Evolutionary conservation across 495 filamentous ascomycete genomes (phyloP).

Genomic region (Trichoderma virens): DNA sequence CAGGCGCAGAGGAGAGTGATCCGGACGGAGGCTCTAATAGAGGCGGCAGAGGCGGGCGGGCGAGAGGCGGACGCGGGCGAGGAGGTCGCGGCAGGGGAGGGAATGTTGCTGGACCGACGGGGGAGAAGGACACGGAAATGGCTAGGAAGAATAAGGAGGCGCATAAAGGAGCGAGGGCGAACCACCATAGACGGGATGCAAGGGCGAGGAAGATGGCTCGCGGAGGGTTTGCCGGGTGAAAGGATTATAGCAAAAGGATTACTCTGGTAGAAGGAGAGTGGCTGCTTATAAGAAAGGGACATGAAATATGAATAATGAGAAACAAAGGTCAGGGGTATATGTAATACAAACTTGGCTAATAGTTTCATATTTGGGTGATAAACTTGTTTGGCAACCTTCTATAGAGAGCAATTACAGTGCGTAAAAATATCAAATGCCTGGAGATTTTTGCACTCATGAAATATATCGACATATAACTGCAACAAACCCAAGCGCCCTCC

Average conservation of each 20-base stretch:
- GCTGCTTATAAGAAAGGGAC: too few relatives aligned
- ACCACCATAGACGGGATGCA: conserved; percentile 63
- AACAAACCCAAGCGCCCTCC: not conserved
- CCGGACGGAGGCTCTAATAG: conserved; percentile 22
- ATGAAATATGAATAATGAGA: too few relatives aligned
- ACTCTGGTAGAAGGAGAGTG: not conserved
- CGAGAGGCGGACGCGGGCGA: conserved; percentile 42
- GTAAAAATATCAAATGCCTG: not conserved
- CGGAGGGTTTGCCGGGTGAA: conserved; percentile 35
- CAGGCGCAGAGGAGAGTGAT: conserved; percentile 38
- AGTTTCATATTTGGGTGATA: too few relatives aligned
- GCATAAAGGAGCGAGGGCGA: conserved; percentile 53
- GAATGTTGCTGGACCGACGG: conserved; percentile 48
- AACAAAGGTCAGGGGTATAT: too few relatives aligned
- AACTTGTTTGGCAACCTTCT: too few relatives aligned
- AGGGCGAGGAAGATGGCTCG: conserved; percentile 71
- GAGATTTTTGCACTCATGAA: not conserved
- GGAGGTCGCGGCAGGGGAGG: conserved; percentile 45
- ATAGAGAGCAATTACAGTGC: too few relatives aligned
- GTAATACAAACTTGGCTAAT: too few relatives aligned
- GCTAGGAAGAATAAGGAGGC: conserved; percentile 58
- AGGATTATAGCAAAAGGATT: not conserved
- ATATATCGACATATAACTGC: not conserved
- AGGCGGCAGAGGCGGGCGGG: conserved; percentile 31
- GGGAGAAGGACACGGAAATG: conserved; percentile 51